Percentiles rank a stretch among this genome's conserved stretches.
phyloP scores from a whole-genome alignment of 2,329 filamentous ascomycete genomes.

The Sclerotinia subarctica region DNA sequence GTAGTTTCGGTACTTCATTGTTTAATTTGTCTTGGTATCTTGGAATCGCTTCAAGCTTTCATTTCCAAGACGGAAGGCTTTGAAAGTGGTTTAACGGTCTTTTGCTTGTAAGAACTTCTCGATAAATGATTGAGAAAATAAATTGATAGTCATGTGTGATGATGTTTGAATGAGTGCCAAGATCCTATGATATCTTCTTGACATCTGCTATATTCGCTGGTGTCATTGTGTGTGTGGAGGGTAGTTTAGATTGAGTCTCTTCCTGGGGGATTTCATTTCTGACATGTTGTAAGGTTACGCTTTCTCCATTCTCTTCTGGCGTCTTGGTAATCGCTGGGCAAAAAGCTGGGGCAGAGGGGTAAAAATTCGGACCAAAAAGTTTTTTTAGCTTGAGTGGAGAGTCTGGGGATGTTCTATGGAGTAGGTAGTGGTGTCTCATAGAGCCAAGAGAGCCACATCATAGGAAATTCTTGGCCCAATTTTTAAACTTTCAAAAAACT shows the following conservation, averaged over 20 bases:
- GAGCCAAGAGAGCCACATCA: conserved; percentile 1
- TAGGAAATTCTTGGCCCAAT: not conserved
- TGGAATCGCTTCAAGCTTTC: conserved; percentile 6
- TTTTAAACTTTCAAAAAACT: not conserved
- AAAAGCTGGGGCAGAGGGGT: conserved; percentile 11
- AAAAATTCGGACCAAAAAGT: not conserved
- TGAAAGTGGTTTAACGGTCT: not conserved
- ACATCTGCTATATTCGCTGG: not conserved
- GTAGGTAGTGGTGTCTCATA: not conserved
- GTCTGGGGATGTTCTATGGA: not conserved
- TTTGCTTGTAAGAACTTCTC: not conserved
- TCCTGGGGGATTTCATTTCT: not conserved
- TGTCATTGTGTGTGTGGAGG: not conserved
- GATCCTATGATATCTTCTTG: not conserved
- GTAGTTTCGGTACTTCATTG: conserved; percentile 12
- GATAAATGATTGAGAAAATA: not conserved
- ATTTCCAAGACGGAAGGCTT: conserved; percentile 6
- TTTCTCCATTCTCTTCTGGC: no score
- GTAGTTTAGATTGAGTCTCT: not conserved
- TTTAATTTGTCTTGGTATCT: conserved; percentile 1
- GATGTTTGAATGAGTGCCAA: conserved; percentile 11
- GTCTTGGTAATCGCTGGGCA: not conserved
- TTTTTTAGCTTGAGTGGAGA: not conserved
- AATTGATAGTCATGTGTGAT: not conserved
- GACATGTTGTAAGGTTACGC: not conserved